Base-by-base conservation (phyloP, 352 stramenopile species). In the Phytophthora syringae region DNA sequence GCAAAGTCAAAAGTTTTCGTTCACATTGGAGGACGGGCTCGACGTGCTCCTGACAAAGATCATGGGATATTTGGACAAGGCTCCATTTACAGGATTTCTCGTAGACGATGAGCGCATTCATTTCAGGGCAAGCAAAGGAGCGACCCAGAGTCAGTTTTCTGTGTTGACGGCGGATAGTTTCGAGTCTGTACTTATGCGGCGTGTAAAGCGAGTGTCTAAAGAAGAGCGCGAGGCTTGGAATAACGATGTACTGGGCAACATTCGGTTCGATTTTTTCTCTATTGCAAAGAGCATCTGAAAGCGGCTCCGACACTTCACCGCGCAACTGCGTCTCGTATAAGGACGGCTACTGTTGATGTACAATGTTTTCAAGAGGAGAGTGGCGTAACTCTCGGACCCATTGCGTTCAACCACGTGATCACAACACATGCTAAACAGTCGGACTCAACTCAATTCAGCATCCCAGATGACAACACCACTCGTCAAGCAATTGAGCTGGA, bases 61-160 rank as follows among this genome's bases (percentile, higher is more conserved):
- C n/a, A n/a, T n/a, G n/a, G n/a, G n/a, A n/a, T n/a, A n/a, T 32
- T 32, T 32, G 28, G 5, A 32, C 5, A 9, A 32, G 5, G 9
- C 5, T 10, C 9, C 28, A 5, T 32, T 32, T 32, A 32, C 5
- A 5, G 9, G 9, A 9, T 9, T 32, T 5, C 5, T 32, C 28
- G 5, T 32, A 32, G 9, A 32, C 9, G 39, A 45, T 45, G 39
- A 45, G 16, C 5, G 63, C 48, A 56, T 81, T 22, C 74, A 78
- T 20, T 45, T 45, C 18, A 21, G 11, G 7, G 39, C 39, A 24
- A 45, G 39, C 18, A 45, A 45, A 10, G 39, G 39, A n/a, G 39
- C 39, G 7, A 3, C 39, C 2, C 39, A 45, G 18, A 4, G 24
- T 24, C 39, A n/a, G n/a, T n/a, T 45, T 16, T 10, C 15, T 24